A percentile compares a stretch with the other conserved stretches of the same genome.
phyloP scores from a whole-genome alignment of 202 grass and related monocot species.

The Sporobolus alterniflorus region DNA sequence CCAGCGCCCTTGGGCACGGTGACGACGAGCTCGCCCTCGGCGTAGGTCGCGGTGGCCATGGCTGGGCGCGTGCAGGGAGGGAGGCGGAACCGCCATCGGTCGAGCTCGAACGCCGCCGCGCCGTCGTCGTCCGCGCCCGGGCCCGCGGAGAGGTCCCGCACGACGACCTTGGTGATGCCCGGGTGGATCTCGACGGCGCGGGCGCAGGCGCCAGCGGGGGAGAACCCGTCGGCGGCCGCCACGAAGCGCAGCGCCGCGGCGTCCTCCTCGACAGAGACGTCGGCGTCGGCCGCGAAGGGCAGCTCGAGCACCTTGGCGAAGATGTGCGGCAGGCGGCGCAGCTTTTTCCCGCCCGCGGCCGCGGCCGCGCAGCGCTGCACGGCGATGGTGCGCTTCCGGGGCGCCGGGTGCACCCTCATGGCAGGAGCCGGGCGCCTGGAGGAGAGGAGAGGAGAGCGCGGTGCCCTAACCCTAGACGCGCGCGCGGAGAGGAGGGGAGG shows the following conservation, averaged over 20 bases:
- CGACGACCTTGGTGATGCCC: constrained; percentile 86
- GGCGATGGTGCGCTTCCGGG: constrained; percentile 77
- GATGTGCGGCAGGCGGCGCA: constrained; percentile 90
- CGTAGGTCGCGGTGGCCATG: constrained; percentile 85
- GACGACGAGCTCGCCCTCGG: constrained; percentile 80
- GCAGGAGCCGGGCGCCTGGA: not conserved
- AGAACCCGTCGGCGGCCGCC: constrained; percentile 56
- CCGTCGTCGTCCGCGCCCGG: constrained; percentile 23
- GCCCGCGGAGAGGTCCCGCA: constrained; percentile 41
- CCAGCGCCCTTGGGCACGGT: constrained; percentile 73
- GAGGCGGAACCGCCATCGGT: constrained; percentile 89
- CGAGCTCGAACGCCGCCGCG: constrained; percentile 68
- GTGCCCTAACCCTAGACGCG: constrained; percentile 27
- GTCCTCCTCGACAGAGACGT: constrained; percentile 81
- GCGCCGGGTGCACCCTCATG: constrained; percentile 88
- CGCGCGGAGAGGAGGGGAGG: not conserved
- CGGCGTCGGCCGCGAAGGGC: constrained; percentile 85
- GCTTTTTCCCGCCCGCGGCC: constrained; percentile 60
- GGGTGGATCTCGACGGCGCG: constrained; percentile 89
- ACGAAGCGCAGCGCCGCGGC: constrained; percentile 79
- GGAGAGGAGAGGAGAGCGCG: not conserved
- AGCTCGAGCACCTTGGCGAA: constrained; percentile 97
- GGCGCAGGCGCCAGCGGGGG: constrained; percentile 50
- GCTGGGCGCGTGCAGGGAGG: constrained; percentile 78
- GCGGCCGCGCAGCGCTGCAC: constrained; percentile 42